Base-by-base conservation (phyloP, 2,329 filamentous ascomycete species). In the Fusarium neocosmosporiellum region DNA sequence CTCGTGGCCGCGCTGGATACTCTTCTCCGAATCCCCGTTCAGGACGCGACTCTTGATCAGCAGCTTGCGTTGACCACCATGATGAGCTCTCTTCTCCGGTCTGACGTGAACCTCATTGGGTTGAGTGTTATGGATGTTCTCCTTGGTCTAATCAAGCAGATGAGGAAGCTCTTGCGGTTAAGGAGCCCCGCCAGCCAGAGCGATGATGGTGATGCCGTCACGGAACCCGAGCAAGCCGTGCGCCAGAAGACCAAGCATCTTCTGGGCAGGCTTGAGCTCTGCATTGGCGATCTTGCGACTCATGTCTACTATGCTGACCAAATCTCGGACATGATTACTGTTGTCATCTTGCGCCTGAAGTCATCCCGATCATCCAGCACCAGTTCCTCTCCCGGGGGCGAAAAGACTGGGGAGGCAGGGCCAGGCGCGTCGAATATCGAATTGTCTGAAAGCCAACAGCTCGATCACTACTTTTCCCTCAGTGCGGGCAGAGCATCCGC, bases 291-390 rank as follows among this genome's bases (percentile, higher is more conserved):
- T 79, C 86, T 99, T 31, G 95, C 95, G 3, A 98, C 94, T 1
- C 96, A 99, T 79, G 92, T 98, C 34, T 99, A 99, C 84, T 99
- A 99, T 80, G 94, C 94, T 2, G 96, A 98, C 76, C 96, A 99
- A 81, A 94, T 98, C 63, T 91, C 93, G 2, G 96, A 99, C 81
- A 98, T 98, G 94, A 91, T 98, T 59, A 89, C 91, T 22, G 91
- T 94, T 1, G 92, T 98, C 50, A 84, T 98, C 18, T 84, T 89
- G 33, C 92, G 94, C 22, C 86, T 98, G 33, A 96, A 93, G 81
- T 94, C 95, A 4, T 81, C 84, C 2, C 83, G 82, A 39, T 82
- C 84, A 2, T 76, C 80, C 20, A 87, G 84, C 72, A 80, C 81
- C 10, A 85, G 80, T 62, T 83, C 86, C 0, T 82, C 86, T 0